These are phyloP conservation scores for Fusarium dimerum DNA, from an alignment of 2,329 filamentous ascomycete genomes.

Conservation along the genomic window DNA sequence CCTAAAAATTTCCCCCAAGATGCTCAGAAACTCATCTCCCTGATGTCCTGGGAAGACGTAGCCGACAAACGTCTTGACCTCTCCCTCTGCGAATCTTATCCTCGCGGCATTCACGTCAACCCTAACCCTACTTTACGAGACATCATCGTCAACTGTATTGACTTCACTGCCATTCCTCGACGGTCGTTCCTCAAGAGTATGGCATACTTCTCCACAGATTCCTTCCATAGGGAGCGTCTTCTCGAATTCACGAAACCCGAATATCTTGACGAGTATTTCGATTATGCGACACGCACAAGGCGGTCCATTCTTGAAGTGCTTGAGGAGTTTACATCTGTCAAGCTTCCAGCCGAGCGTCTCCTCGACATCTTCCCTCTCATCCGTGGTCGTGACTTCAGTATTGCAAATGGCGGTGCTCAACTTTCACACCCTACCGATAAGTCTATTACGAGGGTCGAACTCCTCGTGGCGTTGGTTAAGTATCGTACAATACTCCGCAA, in stretches of 20 bases:
- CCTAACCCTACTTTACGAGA: constrained; percentile 64
- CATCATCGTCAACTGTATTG: constrained; percentile 79
- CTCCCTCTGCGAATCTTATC: constrained; percentile 33
- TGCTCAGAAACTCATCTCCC: constrained; percentile 73
- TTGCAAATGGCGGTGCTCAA: constrained; percentile 69
- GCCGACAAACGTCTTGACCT: constrained; percentile 71
- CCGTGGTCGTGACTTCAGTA: constrained; percentile 90
- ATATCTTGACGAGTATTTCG: constrained; percentile 88
- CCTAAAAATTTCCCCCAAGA: constrained; percentile 86
- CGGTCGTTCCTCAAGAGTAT: constrained; percentile 83
- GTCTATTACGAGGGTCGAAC: constrained; percentile 57
- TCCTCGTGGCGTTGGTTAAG: constrained; percentile 85
- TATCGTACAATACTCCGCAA: constrained; percentile 87
- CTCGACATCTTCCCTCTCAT: constrained; percentile 77
- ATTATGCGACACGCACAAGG: constrained; percentile 89
- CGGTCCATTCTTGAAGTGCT: constrained; percentile 91
- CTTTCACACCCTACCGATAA: constrained; percentile 30
- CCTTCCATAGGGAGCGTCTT: constrained; percentile 76
- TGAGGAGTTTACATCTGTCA: constrained; percentile 83
- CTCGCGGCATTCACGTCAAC: constrained; percentile 38
- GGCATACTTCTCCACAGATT: constrained; percentile 71
- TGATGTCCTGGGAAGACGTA: constrained; percentile 75
- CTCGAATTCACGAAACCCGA: constrained; percentile 79
- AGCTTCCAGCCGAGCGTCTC: constrained; percentile 73
- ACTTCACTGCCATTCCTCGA: constrained; percentile 86